phyloP scores from a whole-genome alignment of 768 basidiomycete species.

The Boletus rubropictus region DNA sequence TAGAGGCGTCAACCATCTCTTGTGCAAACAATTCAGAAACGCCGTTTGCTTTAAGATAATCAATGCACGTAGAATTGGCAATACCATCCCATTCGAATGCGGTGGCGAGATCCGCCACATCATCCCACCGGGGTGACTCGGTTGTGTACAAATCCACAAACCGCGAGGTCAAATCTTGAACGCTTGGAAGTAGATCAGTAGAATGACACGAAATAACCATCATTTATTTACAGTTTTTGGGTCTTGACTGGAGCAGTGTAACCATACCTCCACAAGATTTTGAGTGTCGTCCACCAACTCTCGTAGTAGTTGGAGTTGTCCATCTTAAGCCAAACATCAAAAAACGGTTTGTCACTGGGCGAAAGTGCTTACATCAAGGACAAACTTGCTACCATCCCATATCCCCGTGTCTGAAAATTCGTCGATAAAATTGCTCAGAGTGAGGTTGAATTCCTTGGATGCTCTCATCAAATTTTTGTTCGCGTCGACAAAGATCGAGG shows the following conservation, averaged over 20 bases:
- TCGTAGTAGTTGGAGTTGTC: conserved; percentile 34
- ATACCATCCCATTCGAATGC: conserved; percentile 46
- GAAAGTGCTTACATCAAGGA: conserved; percentile 51
- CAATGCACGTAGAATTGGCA: conserved; percentile 45
- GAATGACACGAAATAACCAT: neutral
- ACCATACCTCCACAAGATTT: conserved; percentile 77
- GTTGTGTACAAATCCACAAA: conserved; percentile 53
- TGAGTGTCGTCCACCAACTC: conserved; percentile 67
- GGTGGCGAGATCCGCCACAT: conserved; percentile 51
- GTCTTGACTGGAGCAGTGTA: conserved; percentile 52
- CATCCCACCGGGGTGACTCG: conserved; percentile 55
- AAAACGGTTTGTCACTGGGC: neutral
- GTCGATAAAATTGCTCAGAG: conserved; percentile 44
- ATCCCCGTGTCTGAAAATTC: conserved; percentile 51
- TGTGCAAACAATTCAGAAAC: conserved; percentile 53
- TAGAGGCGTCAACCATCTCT: conserved; percentile 76
- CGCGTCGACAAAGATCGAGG: conserved; percentile 74
- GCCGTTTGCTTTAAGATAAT: conserved; percentile 51
- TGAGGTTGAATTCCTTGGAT: conserved; percentile 72
- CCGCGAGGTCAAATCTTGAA: conserved; percentile 45
- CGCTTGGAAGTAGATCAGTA: conserved; percentile 35
- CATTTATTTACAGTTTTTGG: conserved; percentile 43
- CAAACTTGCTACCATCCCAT: conserved; percentile 77
- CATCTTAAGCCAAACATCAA: conserved; percentile 29
- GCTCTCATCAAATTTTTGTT: conserved; percentile 76